These are phyloP conservation scores for Zoysia matrella DNA, from an alignment of 202 grass and related monocot species.

Conservation along the genomic window DNA sequence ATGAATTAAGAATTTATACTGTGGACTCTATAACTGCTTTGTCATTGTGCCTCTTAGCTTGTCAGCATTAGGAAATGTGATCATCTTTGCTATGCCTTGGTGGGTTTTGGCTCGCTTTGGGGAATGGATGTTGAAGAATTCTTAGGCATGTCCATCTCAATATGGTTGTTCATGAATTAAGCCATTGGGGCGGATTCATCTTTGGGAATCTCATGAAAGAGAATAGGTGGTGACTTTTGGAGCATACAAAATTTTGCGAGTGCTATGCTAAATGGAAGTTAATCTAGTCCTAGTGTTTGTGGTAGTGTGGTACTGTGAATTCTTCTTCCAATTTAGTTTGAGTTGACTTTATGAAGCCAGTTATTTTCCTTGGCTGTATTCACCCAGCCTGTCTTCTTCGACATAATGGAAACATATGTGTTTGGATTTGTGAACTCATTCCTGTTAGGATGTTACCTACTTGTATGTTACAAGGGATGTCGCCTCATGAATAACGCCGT, in stretches of 20 bases:
- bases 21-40: background rate
- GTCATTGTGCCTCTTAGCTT: background rate
- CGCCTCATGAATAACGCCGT: background rate
- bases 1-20: background rate
- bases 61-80: background rate
- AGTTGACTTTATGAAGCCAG: background rate
- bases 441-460: background rate
- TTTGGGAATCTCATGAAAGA: background rate
- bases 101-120: background rate
- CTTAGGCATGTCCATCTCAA: background rate
- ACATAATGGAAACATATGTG: background rate
- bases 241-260: background rate
- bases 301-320: background rate
- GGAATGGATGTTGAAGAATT: background rate
- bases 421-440: background rate
- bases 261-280: background rate
- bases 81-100: background rate
- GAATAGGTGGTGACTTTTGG: background rate
- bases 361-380: background rate
- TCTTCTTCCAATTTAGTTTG: background rate
- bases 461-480: background rate
- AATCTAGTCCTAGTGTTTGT: background rate
- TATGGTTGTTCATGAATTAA: no score
- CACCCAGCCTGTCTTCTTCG: background rate
- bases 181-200: no score